Evolutionary conservation across 495 filamentous ascomycete species (phyloP), one percentile per base, ranked within the genome.

Genomic region (Aspergillus asperescens): DNA sequence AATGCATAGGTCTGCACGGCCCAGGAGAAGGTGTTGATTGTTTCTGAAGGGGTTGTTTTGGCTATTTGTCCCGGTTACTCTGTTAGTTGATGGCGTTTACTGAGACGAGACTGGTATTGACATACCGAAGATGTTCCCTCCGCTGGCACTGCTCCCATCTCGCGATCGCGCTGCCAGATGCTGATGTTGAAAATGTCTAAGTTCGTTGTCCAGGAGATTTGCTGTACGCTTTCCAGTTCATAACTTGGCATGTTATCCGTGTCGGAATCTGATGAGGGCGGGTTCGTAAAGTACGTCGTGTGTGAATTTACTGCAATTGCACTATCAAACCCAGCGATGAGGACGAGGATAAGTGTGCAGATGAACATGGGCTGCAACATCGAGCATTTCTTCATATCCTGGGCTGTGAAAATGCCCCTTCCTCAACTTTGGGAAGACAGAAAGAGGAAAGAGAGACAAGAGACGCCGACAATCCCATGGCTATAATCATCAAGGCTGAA

Each of bases 91-190:
- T 35, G 15, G 15, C 5, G 1, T 5, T n/a, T 12, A 7, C 7
- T n/a, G n/a, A n/a, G n/a, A 18, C 28, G 16, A 23, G 25, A 8
- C 19, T 3, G 7, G 37, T 7, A 20, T 20, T 39, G 10, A 45
- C 27, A 15, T 47, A 54, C 51, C 35, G 35, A 54, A 54, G 16
- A 54, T 45, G 20, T 39, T 54, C 7, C 32, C 51, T 8, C 42
- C 51, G 19, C 19, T 51, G 1, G 3, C 13, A 15, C 7, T 7
- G 7, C 25, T 27, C 7, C 18, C 38, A 24, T 38, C 12, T 31
- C 28, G 4, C 20, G 18, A 7, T 24, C 24, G 15, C 34, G 42
- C 35, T 54, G 42, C 32, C 51, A 38, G 16, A 54, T 18, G 8
- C 40, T 46, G 32, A 54, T 46, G 20, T 54, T 54, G 42, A 27